phyloP scores from a whole-genome alignment of 2,329 filamentous ascomycete genomes.

The Alternaria angustiovoidea region DNA sequence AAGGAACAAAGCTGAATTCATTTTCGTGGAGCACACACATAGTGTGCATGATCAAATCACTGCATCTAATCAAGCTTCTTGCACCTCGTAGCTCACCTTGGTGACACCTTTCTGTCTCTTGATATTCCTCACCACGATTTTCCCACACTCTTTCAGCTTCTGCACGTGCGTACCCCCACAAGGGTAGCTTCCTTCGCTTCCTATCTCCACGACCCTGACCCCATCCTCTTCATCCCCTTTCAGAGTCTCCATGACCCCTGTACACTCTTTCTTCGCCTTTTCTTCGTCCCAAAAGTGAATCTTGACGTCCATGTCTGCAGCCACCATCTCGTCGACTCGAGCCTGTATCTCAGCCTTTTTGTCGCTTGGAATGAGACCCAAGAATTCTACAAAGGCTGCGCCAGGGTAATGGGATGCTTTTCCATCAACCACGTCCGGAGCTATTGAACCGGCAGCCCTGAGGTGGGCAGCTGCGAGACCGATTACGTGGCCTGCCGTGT shows the following conservation, averaged over 20 bases:
- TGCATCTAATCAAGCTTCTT: constrained; percentile 15
- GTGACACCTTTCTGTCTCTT: constrained; percentile 69
- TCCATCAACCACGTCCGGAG: constrained; percentile 65
- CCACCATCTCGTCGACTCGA: constrained; percentile 67
- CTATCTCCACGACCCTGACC: constrained; percentile 72
- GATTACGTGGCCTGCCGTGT: constrained; percentile 78
- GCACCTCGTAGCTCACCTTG: constrained; percentile 60
- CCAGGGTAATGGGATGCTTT: constrained; percentile 78
- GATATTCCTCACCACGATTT: constrained; percentile 72
- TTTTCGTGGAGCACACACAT: not conserved
- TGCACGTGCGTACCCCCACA: constrained; percentile 79
- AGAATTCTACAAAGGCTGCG: constrained; percentile 72
- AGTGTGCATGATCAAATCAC: constrained; percentile 4
- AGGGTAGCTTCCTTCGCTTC: constrained; percentile 73
- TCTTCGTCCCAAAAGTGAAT: constrained; percentile 74
- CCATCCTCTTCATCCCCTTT: constrained; percentile 42
- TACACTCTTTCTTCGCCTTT: constrained; percentile 59
- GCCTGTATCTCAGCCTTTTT: constrained; percentile 62
- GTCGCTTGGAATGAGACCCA: constrained; percentile 68
- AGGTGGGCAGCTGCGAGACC: constrained; percentile 71
- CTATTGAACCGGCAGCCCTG: constrained; percentile 53
- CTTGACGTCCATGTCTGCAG: constrained; percentile 49
- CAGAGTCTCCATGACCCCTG: constrained; percentile 52
- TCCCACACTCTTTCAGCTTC: constrained; percentile 65
- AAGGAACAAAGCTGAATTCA: constrained; percentile 2